Evolutionary conservation across 1,139 yeast genomes (phyloP).

Genomic region (Yamadazyma membranifaciens): DNA sequence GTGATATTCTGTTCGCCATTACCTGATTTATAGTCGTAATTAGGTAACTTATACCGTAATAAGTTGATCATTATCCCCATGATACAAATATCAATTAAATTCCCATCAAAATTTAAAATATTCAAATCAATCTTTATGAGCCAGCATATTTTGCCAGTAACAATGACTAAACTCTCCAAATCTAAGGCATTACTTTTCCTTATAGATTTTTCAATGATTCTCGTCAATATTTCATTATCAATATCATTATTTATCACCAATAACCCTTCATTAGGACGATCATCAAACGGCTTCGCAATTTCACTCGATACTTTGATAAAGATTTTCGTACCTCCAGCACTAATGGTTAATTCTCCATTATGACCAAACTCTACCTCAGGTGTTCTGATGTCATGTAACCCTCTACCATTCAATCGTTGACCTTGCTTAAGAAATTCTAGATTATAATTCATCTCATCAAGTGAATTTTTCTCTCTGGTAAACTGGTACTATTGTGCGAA

Average conservation of each 20-base stretch:
- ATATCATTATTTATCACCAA: conserved; percentile 83
- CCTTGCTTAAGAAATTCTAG: conserved; percentile 62
- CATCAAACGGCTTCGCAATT: conserved; percentile 81
- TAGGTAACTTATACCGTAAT: conserved; percentile 81
- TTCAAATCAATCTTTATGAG: conserved; percentile 84
- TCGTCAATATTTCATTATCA: conserved; percentile 69
- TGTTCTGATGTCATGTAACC: conserved; percentile 59
- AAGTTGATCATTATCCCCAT: conserved; percentile 87
- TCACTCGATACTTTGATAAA: conserved; percentile 79
- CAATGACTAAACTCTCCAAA: conserved; percentile 83
- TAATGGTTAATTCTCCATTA: conserved; percentile 78
- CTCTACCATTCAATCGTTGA: conserved; percentile 68
- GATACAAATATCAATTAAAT: conserved; percentile 85
- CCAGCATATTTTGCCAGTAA: conserved; percentile 94
- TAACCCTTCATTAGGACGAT: conserved; percentile 90
- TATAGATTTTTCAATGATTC: conserved; percentile 88
- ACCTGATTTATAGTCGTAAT: conserved; percentile 64
- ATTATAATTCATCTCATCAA: conserved; percentile 7
- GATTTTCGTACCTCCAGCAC: conserved; percentile 71
- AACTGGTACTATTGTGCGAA: background rate
- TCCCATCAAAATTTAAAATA: conserved; percentile 87
- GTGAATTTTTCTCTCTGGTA: background rate
- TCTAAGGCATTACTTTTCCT: conserved; percentile 89
- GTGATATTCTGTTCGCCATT: conserved; percentile 42
- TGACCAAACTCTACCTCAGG: conserved; percentile 67